Base-by-base conservation (phyloP, 2,329 filamentous ascomycete species). In the Penicillium palitans region DNA sequence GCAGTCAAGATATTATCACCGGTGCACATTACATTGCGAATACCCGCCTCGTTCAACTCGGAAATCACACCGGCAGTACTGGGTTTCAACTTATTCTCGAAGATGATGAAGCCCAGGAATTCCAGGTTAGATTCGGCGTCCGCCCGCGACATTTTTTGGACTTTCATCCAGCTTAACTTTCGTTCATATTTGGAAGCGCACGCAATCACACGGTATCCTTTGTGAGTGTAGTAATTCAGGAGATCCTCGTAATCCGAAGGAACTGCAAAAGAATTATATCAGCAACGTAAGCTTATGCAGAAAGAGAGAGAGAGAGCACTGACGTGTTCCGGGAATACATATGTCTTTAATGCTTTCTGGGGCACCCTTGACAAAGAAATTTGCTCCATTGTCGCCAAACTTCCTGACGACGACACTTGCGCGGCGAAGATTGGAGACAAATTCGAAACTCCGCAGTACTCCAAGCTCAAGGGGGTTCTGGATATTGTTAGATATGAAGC, bases 1-100 rank as follows among this genome's bases (percentile, higher is more conserved):
- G 95, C 95, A 10, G 95, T 99, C 55, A 98, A 79, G 62, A 98
- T 98, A 67, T 99, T 99, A 79, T 99, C 95, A 31, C 95, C 95
- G 0, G 95, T 99, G 62, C 96, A 96, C 95, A 99, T 99, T 52
- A 96, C 87, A 29, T 90, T 89, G 37, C 91, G 86, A 65, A 99
- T 96, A 56, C 90, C 90, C 8, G 96, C 93, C 52, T 88, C 81
- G 33, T 86, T 83, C 3, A 99, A 83, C 76, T 98, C 93, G 56
- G 89, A 84, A 27, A 99, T 85, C 35, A 97, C 90, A 1, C 83
- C 84, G 1, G 90, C 84, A 0, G 93, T 97, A 21, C 86, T 92
- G 1, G 90, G 88, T 74, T 99, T 99, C 61, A 99, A 80, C 77
- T 99, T 99, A 78, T 99, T 99, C 77, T 99, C 95, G 68, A 99